A percentile compares a stretch with the other conserved stretches of the same genome.
Evolutionary conservation across 192 early-diverging fungal species (phyloP).

Genomic region (Coemansia sp.): DNA sequence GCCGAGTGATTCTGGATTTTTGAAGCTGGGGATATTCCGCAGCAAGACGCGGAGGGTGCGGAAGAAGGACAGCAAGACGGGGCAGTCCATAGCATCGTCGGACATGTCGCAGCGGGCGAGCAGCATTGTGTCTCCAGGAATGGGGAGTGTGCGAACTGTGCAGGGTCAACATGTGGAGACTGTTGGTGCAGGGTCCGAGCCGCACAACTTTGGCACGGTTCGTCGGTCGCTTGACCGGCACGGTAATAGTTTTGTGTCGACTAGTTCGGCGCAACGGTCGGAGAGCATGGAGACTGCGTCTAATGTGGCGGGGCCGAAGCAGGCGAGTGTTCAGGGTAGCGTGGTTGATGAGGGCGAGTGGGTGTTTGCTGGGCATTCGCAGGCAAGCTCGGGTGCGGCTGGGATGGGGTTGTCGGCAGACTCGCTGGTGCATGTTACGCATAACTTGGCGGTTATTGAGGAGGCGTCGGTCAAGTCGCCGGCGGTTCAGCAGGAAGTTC

Average conservation of each 20-base stretch:
- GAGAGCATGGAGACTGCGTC: constrained; percentile 1
- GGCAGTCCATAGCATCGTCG: constrained; percentile 17
- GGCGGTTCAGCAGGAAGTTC: neutral
- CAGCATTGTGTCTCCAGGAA: constrained; percentile 1
- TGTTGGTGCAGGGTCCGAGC: neutral
- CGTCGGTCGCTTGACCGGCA: constrained; percentile 7
- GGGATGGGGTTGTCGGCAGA: constrained; percentile 24
- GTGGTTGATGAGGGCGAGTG: constrained; percentile 40
- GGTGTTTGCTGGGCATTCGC: constrained; percentile 40
- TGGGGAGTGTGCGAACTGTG: constrained; percentile 23
- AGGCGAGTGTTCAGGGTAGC: constrained; percentile 10
- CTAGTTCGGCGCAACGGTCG: constrained; percentile 5
- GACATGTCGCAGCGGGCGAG: constrained; percentile 5
- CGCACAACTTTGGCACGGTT: neutral
- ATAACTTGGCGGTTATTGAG: constrained; percentile 19
- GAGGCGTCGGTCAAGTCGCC: constrained; percentile 16
- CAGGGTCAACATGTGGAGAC: constrained; percentile 11
- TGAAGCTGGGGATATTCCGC: constrained; percentile 39
- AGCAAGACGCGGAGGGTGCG: constrained; percentile 25
- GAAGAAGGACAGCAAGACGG: constrained; percentile 25
- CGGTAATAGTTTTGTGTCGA: constrained; percentile 25
- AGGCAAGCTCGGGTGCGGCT: constrained; percentile 12
- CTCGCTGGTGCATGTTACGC: constrained; percentile 31
- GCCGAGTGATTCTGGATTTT: constrained; percentile 21
- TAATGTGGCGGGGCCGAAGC: neutral